Evolutionary conservation across 257 asterid genomes (phyloP).

Genomic region (Salvia rosmarinus): DNA sequence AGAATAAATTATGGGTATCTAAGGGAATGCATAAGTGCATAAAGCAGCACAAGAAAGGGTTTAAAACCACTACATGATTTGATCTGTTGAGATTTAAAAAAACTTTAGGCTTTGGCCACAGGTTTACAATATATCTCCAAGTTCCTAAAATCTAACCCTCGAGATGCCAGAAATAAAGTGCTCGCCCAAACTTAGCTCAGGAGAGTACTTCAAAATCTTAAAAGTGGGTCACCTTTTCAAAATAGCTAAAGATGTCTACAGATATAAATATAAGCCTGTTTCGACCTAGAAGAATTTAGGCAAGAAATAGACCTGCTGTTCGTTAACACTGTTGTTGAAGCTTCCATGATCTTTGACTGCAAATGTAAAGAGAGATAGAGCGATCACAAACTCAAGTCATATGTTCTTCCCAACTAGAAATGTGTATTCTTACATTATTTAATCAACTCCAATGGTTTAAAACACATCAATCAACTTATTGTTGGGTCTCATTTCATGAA

Average conservation of each 20-base stretch:
- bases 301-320: conserved; percentile 61
- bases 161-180: conserved; percentile 1
- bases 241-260: conserved; percentile 13
- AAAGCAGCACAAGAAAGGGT: no score
- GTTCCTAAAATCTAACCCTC: conserved; percentile 7
- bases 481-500: conserved; percentile 16
- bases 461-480: conserved; percentile 23
- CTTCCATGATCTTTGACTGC: conserved; percentile 75
- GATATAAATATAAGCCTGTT: conserved; percentile 16
- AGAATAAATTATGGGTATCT: neutral
- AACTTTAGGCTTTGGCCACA: conserved; percentile 4
- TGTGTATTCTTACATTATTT: conserved; percentile 19
- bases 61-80: neutral
- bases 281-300: neutral
- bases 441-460: conserved; percentile 21
- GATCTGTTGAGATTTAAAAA: neutral
- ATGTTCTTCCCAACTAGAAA: conserved; percentile 20
- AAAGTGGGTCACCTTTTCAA: conserved; percentile 4
- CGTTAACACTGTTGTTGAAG: conserved; percentile 81
- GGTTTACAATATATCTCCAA: conserved; percentile 8
- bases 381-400: conserved; percentile 24
- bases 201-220: conserved; percentile 19
- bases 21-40: neutral
- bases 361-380: conserved; percentile 29
- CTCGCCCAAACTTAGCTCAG: conserved; percentile 7